Percentiles rank a stretch among this genome's conserved stretches.
phyloP scores from a whole-genome alignment of 345 rosid genomes.

The Bruguiera gymnorhiza region DNA sequence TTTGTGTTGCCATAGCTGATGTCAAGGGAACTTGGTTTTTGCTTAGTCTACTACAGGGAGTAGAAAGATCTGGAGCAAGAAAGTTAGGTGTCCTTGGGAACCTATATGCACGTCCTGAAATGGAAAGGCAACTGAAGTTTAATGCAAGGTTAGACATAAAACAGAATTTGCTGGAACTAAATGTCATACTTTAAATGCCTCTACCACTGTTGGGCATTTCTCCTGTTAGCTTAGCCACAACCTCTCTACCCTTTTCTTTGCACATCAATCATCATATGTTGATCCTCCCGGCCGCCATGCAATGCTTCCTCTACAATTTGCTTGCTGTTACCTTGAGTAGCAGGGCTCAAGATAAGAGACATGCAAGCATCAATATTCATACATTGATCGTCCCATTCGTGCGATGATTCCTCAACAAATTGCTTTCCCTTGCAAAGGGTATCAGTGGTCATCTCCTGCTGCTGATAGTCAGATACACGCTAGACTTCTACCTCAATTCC shows the following conservation, averaged over 20 bases:
- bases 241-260: background rate
- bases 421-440: too few relatives aligned
- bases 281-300: background rate
- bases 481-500: background rate
- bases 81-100: background rate
- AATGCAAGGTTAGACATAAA: too few relatives aligned
- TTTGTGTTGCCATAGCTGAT: background rate
- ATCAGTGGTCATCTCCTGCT: too few relatives aligned
- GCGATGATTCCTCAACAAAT: too few relatives aligned
- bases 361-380: too few relatives aligned
- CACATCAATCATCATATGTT: background rate
- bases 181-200: background rate
- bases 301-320: background rate
- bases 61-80: background rate
- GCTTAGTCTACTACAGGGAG: background rate
- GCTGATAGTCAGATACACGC: too few relatives aligned
- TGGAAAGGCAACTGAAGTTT: background rate
- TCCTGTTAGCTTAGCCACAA: background rate
- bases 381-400: too few relatives aligned
- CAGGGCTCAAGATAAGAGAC: too few relatives aligned
- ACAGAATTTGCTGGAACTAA: background rate
- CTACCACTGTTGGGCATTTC: background rate
- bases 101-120: conserved; percentile 5
- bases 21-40: background rate
- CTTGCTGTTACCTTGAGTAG: background rate